Evolutionary conservation across 495 filamentous ascomycete species (phyloP).

Genomic region (Xylaria bambusicola): DNA sequence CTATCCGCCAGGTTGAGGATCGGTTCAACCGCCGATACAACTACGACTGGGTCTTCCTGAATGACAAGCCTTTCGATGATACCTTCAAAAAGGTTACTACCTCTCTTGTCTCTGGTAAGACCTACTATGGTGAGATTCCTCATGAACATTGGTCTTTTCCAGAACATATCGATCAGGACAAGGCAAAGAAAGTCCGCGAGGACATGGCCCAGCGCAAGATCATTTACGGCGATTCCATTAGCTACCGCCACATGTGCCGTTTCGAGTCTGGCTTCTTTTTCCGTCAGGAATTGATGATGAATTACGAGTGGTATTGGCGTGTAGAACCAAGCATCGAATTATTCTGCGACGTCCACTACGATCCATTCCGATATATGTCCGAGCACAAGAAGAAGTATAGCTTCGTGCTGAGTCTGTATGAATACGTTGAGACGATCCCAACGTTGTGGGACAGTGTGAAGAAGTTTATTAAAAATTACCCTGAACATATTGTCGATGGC

Average conservation of each 20-base stretch:
- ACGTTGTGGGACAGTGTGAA: slow-evolving; percentile 92
- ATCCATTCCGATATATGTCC: slow-evolving; percentile 84
- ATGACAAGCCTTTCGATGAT: slow-evolving; percentile 90
- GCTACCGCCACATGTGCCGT: slow-evolving; percentile 92
- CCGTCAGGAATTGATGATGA: slow-evolving; percentile 74
- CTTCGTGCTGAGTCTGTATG: slow-evolving; percentile 86
- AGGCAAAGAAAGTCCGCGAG: slow-evolving; percentile 74
- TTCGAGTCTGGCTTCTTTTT: slow-evolving; percentile 96
- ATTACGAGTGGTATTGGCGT: slow-evolving; percentile 93
- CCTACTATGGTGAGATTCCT: slow-evolving; percentile 83
- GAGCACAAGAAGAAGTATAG: slow-evolving; percentile 90
- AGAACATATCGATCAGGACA: slow-evolving; percentile 81
- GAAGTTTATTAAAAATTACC: slow-evolving; percentile 85
- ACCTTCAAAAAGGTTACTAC: slow-evolving; percentile 90
- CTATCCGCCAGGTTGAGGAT: slow-evolving; percentile 93
- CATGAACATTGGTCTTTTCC: slow-evolving; percentile 91
- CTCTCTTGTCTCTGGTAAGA: slow-evolving; percentile 84
- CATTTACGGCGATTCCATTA: slow-evolving; percentile 92
- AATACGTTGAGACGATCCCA: slow-evolving; percentile 94
- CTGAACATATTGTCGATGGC: slow-evolving; percentile 78
- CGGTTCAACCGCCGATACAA: slow-evolving; percentile 94
- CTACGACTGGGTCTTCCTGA: slow-evolving; percentile 99
- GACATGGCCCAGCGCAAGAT: slow-evolving; percentile 84
- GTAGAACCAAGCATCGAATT: slow-evolving; percentile 88
- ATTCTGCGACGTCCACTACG: slow-evolving; percentile 80